A percentile compares a stretch with the other conserved stretches of the same genome.
Evolutionary conservation across 129 eudicot genomes (phyloP).

Genomic region (Flaveria brownii): DNA sequence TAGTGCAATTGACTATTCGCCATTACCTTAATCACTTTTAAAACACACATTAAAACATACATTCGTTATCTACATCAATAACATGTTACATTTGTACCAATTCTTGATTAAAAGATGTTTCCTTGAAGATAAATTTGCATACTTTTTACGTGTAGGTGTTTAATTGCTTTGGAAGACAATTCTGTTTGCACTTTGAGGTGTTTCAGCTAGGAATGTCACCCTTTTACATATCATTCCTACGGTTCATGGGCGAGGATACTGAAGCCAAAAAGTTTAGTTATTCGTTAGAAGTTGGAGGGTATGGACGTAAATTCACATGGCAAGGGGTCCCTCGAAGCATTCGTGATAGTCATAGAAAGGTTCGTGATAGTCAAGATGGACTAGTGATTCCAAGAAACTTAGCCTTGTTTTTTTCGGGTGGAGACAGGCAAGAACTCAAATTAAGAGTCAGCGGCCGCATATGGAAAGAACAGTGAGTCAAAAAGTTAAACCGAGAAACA

Average conservation of each 20-base stretch:
- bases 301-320: constrained; percentile 79
- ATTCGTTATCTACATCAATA: too few species aligned
- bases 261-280: constrained; percentile 75
- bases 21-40: neutral
- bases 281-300: constrained; percentile 74
- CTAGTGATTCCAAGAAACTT: constrained; percentile 70
- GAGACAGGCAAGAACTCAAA: constrained; percentile 76
- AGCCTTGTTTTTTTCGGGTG: constrained; percentile 84
- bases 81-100: too few species aligned
- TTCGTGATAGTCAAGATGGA: constrained; percentile 89
- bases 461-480: constrained; percentile 64
- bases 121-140: neutral
- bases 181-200: constrained; percentile 91
- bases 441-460: constrained; percentile 76
- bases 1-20: neutral
- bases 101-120: neutral
- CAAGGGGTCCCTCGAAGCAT: constrained; percentile 91
- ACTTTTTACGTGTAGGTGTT: constrained; percentile 55
- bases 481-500: constrained; percentile 14
- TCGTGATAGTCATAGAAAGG: constrained; percentile 74
- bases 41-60: neutral
- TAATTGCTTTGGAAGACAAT: constrained; percentile 75
- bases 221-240: constrained; percentile 75
- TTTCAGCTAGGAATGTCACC: constrained; percentile 84
- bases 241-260: constrained; percentile 87